These are phyloP conservation scores for Trichoderma guizhouense DNA, from an alignment of 2,329 filamentous ascomycete species.

Conservation along the genomic window DNA sequence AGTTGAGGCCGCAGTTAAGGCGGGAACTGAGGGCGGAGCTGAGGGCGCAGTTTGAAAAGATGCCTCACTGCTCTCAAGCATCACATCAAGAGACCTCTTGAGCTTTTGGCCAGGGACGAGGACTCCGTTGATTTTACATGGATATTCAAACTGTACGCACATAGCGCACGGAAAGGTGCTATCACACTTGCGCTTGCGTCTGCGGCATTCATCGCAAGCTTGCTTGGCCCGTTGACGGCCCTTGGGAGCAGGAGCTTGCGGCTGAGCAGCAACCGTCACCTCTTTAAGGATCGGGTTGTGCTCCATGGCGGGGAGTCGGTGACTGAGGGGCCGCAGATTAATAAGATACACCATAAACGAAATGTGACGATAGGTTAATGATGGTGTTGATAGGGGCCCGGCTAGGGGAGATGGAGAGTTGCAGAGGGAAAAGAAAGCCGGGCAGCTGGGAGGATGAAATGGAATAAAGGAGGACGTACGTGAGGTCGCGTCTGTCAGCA, in stretches of 20 bases:
- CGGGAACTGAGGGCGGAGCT: not conserved
- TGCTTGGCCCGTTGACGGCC: constrained; percentile 4
- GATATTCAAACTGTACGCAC: too few relatives aligned
- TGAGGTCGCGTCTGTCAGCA: too few relatives aligned
- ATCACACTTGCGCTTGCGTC: constrained; percentile 22
- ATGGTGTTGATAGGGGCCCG: too few relatives aligned
- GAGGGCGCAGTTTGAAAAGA: not conserved
- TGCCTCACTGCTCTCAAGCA: not conserved
- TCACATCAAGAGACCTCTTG: not conserved
- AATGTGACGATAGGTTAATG: too few relatives aligned
- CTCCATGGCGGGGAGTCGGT: not conserved
- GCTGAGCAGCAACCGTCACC: not conserved
- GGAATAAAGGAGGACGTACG: too few relatives aligned
- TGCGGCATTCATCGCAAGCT: constrained; percentile 15
- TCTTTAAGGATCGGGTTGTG: not conserved
- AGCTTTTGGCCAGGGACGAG: not conserved
- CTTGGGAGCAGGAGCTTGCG: not conserved
- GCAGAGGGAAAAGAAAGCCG: too few relatives aligned
- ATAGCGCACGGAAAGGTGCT: too few relatives aligned
- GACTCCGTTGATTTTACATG: too few relatives aligned
- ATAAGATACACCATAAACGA: too few relatives aligned
- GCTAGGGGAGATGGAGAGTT: too few relatives aligned
- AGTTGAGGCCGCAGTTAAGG: not conserved
- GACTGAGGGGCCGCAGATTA: too few relatives aligned
- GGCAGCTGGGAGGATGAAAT: too few relatives aligned